These are phyloP conservation scores for Borovskyia barvae DNA, from an alignment of 208 protist genomes.

Conservation along the genomic window DNA sequence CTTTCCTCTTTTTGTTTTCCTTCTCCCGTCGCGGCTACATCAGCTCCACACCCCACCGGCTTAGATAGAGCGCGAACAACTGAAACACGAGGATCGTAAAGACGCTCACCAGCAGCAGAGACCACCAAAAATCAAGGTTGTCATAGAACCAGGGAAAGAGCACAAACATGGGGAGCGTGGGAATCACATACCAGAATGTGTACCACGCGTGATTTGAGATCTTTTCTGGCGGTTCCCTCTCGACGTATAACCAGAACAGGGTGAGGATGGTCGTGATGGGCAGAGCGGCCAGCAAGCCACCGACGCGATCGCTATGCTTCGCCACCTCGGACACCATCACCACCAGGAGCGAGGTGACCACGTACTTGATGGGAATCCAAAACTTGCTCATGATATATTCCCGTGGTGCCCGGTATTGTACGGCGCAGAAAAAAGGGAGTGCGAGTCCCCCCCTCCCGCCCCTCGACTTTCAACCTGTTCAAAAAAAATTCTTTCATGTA, in stretches of 20 bases:
- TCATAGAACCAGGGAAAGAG: slow-evolving; percentile 32
- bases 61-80: slow-evolving; percentile 28
- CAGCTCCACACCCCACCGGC: slow-evolving; percentile 23
- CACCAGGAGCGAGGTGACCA: slow-evolving; percentile 23
- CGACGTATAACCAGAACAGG: slow-evolving; percentile 31
- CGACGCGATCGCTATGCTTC: slow-evolving; percentile 20
- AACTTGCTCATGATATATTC: slow-evolving; percentile 7
- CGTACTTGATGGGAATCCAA: slow-evolving; percentile 29
- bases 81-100: slow-evolving; percentile 26
- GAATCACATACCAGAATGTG: slow-evolving; percentile 40
- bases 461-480: too few relatives aligned
- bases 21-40: slow-evolving; percentile 4
- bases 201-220: slow-evolving; percentile 36
- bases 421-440: background rate
- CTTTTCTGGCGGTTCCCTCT: slow-evolving; percentile 27
- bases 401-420: too few relatives aligned
- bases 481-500: too few relatives aligned
- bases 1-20: too few relatives aligned
- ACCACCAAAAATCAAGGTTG: slow-evolving; percentile 32
- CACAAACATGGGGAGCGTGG: slow-evolving; percentile 31
- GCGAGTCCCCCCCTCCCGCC: too few relatives aligned
- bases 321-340: slow-evolving; percentile 28
- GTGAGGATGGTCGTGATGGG: slow-evolving; percentile 29
- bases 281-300: slow-evolving; percentile 22
- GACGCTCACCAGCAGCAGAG: slow-evolving; percentile 19